Conservation (phyloP, 495 filamentous ascomycete genomes). For the Penicillium malachiteum region DNA sequence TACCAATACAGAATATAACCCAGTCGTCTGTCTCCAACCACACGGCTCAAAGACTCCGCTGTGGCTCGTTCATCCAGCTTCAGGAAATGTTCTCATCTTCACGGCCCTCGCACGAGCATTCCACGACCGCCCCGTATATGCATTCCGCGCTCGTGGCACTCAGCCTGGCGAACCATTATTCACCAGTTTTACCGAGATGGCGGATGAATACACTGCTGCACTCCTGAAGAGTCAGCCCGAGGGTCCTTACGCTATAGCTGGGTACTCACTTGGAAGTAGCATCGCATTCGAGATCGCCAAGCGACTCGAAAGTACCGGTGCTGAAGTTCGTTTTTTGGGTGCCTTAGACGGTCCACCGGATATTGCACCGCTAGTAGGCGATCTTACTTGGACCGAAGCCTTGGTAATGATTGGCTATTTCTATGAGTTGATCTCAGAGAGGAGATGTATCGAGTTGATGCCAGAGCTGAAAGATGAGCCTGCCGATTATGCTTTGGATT, state of each 20-base stretch:
- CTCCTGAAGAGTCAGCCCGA: not conserved
- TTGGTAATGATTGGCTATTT: not conserved
- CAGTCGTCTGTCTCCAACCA: not conserved
- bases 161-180: not conserved
- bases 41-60: slow-evolving; percentile 3
- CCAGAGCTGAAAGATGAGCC: no score
- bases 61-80: slow-evolving; percentile 1
- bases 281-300: not conserved
- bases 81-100: slow-evolving; percentile 1
- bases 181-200: not conserved
- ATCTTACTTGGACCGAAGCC: not conserved
- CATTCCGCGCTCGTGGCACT: not conserved
- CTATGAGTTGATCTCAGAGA: no score
- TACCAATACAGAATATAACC: not conserved
- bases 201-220: not conserved
- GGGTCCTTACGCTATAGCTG: not conserved
- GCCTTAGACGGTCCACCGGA: not conserved
- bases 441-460: no score
- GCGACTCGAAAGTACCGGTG: not conserved
- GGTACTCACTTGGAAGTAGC: not conserved
- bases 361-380: not conserved
- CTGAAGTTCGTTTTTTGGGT: not conserved
- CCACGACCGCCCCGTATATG: not conserved
- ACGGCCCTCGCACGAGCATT: not conserved
- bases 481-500: no score